These are phyloP conservation scores for Mortierella sp. DNA, from an alignment of 371 early-diverging fungal genomes.

Conservation along the genomic window DNA sequence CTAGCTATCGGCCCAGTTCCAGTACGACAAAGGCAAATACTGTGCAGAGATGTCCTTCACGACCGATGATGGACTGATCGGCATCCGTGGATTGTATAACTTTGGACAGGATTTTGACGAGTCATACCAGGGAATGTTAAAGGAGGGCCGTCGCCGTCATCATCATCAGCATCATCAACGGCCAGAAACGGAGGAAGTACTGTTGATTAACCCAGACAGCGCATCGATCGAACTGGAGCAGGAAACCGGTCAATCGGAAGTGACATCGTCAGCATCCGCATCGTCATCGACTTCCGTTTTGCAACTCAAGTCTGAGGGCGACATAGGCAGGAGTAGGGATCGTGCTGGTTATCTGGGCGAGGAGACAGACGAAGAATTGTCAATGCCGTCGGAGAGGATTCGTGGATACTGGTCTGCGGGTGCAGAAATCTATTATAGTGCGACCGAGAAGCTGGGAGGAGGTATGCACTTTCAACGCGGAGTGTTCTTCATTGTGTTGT, in stretches of 20 bases:
- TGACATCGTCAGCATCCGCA: not conserved
- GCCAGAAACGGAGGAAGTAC: conserved; percentile 12
- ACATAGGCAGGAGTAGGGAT: not conserved
- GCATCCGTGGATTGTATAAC: conserved; percentile 80
- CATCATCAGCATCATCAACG: not conserved
- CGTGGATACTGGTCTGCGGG: conserved; percentile 80
- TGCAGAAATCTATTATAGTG: conserved; percentile 87
- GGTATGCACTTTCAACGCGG: conserved; percentile 60
- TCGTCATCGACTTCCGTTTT: not conserved
- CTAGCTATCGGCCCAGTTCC: conserved; percentile 78
- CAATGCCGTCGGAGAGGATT: conserved; percentile 24
- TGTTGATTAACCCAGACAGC: conserved; percentile 19
- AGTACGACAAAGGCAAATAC: conserved; percentile 79
- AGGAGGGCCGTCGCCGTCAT: conserved; percentile 28
- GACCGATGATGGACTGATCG: conserved; percentile 82
- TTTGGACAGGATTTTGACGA: conserved; percentile 64
- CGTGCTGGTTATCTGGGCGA: conserved; percentile 19
- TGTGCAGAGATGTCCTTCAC: conserved; percentile 83
- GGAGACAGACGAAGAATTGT: conserved; percentile 22
- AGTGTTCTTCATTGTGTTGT: not conserved
- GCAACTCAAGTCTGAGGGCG: not conserved
- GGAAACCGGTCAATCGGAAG: not conserved
- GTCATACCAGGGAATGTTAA: conserved; percentile 32
- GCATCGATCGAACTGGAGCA: conserved; percentile 18
- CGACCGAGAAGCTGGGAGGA: conserved; percentile 89